These are phyloP conservation scores for Trichoderma aggressivum DNA, from an alignment of 2,329 filamentous ascomycete genomes.

Conservation along the genomic window DNA sequence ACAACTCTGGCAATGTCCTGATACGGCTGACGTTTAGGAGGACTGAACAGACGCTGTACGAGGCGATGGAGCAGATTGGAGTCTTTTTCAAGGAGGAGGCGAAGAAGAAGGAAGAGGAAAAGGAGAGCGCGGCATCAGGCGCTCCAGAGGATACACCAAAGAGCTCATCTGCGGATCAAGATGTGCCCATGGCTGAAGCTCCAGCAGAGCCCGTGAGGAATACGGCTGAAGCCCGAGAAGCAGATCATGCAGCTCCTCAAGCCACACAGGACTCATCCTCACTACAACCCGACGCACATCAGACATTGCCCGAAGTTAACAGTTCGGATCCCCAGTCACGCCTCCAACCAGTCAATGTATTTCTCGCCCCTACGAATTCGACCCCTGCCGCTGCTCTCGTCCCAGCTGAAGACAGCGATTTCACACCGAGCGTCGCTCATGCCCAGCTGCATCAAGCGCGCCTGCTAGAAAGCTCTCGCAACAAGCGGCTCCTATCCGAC, in stretches of 20 bases:
- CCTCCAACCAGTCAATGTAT: constrained; percentile 63
- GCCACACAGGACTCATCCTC: constrained; percentile 20
- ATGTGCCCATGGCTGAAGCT: constrained; percentile 26
- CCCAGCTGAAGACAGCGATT: constrained; percentile 69
- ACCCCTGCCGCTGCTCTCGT: constrained; percentile 72
- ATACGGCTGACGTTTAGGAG: constrained; percentile 73
- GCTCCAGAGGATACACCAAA: constrained; percentile 8
- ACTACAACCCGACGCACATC: constrained; percentile 21
- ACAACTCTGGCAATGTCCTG: constrained; percentile 78
- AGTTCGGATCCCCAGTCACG: constrained; percentile 29
- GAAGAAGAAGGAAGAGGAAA: constrained; percentile 22
- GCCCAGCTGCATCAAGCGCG: constrained; percentile 71
- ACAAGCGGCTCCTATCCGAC: constrained; percentile 77
- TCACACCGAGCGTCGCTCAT: constrained; percentile 70
- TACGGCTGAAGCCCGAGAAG: not conserved
- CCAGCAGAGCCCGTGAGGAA: constrained; percentile 14
- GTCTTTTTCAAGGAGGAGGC: constrained; percentile 64
- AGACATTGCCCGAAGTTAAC: constrained; percentile 13
- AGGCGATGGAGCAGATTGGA: constrained; percentile 79
- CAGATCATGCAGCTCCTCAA: not conserved
- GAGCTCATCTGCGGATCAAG: constrained; percentile 18
- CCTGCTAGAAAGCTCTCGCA: constrained; percentile 60
- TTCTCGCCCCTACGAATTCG: constrained; percentile 68
- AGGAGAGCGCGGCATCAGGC: not conserved
- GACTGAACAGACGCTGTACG: constrained; percentile 75